Percentiles rank a stretch among this genome's conserved stretches.
phyloP scores from a whole-genome alignment of 805 yeast genomes.

The Ogataea populi-albae region DNA sequence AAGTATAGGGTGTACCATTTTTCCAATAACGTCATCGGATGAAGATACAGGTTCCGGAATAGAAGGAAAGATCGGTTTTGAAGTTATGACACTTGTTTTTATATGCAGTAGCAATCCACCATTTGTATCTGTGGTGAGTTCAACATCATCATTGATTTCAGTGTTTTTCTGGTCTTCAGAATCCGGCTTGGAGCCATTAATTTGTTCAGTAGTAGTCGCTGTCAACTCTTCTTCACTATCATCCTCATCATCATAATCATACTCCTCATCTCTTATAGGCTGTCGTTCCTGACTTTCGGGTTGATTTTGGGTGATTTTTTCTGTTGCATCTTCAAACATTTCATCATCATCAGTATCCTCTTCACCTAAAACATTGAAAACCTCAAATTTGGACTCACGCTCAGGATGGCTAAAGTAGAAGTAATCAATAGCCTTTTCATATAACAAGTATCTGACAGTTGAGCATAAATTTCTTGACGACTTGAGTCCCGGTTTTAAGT shows the following conservation, averaged over 20 bases:
- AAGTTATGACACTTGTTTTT: slow-evolving; percentile 16
- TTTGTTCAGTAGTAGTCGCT: slow-evolving; percentile 15
- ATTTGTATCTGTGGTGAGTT: slow-evolving; percentile 1
- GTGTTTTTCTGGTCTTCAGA: slow-evolving; percentile 1
- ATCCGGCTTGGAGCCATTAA: slow-evolving; percentile 7
- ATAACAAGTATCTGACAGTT: slow-evolving; percentile 62
- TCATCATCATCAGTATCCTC: slow-evolving; percentile 33
- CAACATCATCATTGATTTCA: slow-evolving; percentile 1
- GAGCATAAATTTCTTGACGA: slow-evolving; percentile 57
- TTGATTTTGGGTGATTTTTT: slow-evolving; percentile 6
- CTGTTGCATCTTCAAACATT: slow-evolving; percentile 17
- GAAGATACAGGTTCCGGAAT: slow-evolving; percentile 24
- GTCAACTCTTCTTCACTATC: slow-evolving; percentile 23
- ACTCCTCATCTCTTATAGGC: slow-evolving; percentile 27
- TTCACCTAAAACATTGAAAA: slow-evolving; percentile 26
- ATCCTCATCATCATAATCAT: slow-evolving; percentile 33
- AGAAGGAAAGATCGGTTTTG: slow-evolving; percentile 31
- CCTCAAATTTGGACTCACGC: slow-evolving; percentile 11
- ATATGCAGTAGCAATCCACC: slow-evolving; percentile 20
- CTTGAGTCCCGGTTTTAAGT: slow-evolving; percentile 43
- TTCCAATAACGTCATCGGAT: slow-evolving; percentile 32
- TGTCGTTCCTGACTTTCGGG: slow-evolving; percentile 3
- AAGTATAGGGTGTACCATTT: slow-evolving; percentile 34
- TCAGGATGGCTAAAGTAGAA: slow-evolving; percentile 15
- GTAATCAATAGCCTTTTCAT: slow-evolving; percentile 65